phyloP scores from a whole-genome alignment of 2,329 filamentous ascomycete species.

The Calycina marina region DNA sequence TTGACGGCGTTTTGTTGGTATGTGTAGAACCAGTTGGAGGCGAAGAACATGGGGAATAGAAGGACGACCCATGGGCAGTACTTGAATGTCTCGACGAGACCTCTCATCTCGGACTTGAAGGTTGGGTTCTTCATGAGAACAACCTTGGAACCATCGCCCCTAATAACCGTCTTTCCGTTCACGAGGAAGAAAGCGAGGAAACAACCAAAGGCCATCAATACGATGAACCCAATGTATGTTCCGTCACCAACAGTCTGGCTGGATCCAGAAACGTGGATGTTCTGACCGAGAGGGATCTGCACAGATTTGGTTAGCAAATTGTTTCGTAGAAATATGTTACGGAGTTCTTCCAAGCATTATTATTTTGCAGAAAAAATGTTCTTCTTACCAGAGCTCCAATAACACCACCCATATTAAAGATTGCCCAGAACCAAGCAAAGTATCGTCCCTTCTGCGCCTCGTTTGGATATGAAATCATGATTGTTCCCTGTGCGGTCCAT shows the following conservation, averaged over 20 bases:
- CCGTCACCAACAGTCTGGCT: constrained; percentile 47
- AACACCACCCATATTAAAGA: constrained; percentile 85
- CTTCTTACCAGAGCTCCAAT: constrained; percentile 57
- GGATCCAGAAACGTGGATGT: constrained; percentile 40
- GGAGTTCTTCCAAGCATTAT: no score
- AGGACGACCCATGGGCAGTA: constrained; percentile 59
- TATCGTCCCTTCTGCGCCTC: constrained; percentile 76
- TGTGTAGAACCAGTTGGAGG: constrained; percentile 67
- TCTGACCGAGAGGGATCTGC: constrained; percentile 58
- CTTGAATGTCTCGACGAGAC: constrained; percentile 58
- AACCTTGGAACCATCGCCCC: constrained; percentile 63
- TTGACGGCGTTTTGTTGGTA: constrained; percentile 71
- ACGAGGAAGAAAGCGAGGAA: constrained; percentile 53
- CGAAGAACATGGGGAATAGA: constrained; percentile 71
- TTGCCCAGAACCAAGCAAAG: constrained; percentile 87
- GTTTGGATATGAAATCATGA: constrained; percentile 80
- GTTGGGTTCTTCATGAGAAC: constrained; percentile 86
- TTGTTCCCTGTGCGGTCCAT: constrained; percentile 71
- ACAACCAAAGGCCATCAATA: constrained; percentile 66
- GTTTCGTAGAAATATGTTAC: no score
- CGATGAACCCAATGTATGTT: constrained; percentile 78
- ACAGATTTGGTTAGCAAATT: no score
- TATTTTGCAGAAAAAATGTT: no score
- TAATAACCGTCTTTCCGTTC: constrained; percentile 58
- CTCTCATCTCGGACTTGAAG: constrained; percentile 65